Conservation (phyloP, 208 protist species). For the Acanthamoeba healyi region DNA sequence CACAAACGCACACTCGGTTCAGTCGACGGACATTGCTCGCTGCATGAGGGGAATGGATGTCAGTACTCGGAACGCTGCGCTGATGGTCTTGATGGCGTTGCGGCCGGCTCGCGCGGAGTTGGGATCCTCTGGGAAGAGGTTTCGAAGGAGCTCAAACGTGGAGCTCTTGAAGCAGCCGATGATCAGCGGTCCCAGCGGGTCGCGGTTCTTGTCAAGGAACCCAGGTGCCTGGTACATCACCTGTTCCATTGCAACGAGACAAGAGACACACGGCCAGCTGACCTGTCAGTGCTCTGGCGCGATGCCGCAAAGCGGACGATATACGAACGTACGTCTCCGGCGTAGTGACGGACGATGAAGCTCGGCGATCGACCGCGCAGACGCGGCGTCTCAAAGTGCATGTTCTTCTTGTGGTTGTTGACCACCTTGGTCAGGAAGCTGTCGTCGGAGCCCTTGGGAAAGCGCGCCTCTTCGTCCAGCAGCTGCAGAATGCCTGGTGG, state of each 20-base stretch:
- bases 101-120: too few relatives aligned
- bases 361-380: constrained; percentile 72
- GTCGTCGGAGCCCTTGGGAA: constrained; percentile 80
- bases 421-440: constrained; percentile 83
- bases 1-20: too few relatives aligned
- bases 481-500: constrained; percentile 81
- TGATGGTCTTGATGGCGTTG: too few relatives aligned
- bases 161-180: constrained; percentile 93
- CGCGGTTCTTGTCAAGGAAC: constrained; percentile 90
- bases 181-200: constrained; percentile 59
- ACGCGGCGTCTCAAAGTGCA: neutral
- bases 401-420: constrained; percentile 74
- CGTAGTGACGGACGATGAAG: constrained; percentile 89
- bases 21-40: too few relatives aligned
- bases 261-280: too few relatives aligned
- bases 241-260: too few relatives aligned
- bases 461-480: constrained; percentile 86
- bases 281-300: too few relatives aligned
- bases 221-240: constrained; percentile 87
- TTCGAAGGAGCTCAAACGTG: neutral
- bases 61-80: too few relatives aligned
- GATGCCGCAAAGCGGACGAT: too few relatives aligned
- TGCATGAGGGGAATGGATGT: too few relatives aligned
- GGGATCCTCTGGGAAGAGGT: too few relatives aligned
- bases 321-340: too few relatives aligned